These are phyloP conservation scores for Trichosporon faecale DNA, from an alignment of 1,284 basidiomycete genomes.

Conservation along the genomic window DNA sequence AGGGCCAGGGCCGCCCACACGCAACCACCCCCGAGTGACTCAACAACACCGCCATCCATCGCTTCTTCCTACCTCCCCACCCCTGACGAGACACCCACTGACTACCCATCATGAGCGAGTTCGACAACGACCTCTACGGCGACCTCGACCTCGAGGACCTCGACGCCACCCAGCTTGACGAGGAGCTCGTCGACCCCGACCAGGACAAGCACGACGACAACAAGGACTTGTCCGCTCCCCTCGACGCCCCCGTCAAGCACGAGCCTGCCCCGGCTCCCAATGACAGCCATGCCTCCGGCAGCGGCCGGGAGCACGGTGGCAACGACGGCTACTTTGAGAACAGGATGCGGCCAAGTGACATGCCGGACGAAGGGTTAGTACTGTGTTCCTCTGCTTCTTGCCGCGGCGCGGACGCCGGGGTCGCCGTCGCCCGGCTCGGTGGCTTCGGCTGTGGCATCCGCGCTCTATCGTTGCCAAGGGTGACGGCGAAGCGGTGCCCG, in stretches of 20 bases:
- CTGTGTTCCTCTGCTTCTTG: conserved; percentile 14
- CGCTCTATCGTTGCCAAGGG: neutral
- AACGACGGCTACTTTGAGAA: conserved; percentile 19
- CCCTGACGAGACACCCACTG: neutral
- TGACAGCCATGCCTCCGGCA: neutral
- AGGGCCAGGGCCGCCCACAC: neutral
- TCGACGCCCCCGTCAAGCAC: neutral
- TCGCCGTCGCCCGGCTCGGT: neutral
- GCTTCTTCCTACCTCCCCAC: neutral
- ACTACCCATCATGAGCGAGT: conserved; percentile 39
- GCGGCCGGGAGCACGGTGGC: neutral
- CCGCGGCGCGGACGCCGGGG: neutral
- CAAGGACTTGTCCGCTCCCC: neutral
- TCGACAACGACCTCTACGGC: conserved; percentile 44
- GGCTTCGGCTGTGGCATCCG: neutral
- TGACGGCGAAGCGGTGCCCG: neutral
- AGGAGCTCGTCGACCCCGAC: conserved; percentile 50
- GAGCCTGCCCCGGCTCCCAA: neutral
- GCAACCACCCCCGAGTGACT: neutral
- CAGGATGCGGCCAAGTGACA: conserved; percentile 77
- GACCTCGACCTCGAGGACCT: conserved; percentile 44
- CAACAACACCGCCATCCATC: neutral
- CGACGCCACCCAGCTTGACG: conserved; percentile 37
- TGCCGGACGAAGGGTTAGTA: conserved; percentile 99
- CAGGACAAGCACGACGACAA: conserved; percentile 43